Conservation (phyloP, 2,329 filamentous ascomycete species). For the Epichloe aotearoae region DNA sequence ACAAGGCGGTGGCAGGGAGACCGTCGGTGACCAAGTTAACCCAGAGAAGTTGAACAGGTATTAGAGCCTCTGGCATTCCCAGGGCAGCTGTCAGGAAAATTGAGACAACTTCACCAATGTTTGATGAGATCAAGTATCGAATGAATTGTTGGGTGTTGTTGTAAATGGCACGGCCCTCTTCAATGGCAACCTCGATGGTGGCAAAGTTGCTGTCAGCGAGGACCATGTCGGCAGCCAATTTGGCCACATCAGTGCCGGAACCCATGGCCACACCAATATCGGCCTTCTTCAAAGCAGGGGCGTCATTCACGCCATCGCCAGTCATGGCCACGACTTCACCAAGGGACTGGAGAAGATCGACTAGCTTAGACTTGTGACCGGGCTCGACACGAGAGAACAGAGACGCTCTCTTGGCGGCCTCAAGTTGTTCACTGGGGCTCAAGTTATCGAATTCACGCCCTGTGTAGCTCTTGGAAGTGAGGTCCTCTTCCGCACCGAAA, state of each 20-base stretch:
- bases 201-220: slow-evolving; percentile 98
- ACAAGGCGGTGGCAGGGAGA: slow-evolving; percentile 87
- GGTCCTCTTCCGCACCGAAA: slow-evolving; percentile 68
- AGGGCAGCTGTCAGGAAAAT: slow-evolving; percentile 95
- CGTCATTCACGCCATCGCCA: slow-evolving; percentile 96
- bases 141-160: slow-evolving; percentile 99
- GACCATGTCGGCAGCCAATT: slow-evolving; percentile 96
- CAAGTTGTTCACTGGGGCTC: slow-evolving; percentile 62
- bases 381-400: slow-evolving; percentile 96
- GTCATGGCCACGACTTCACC: slow-evolving; percentile 98
- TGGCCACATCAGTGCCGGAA: slow-evolving; percentile 91
- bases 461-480: slow-evolving; percentile 86
- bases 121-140: slow-evolving; percentile 95
- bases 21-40: slow-evolving; percentile 97
- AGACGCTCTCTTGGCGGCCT: slow-evolving; percentile 73
- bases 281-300: slow-evolving; percentile 92
- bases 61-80: slow-evolving; percentile 94
- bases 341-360: slow-evolving; percentile 85
- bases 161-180: slow-evolving; percentile 96
- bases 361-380: slow-evolving; percentile 91
- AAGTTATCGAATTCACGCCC: slow-evolving; percentile 89
- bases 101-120: slow-evolving; percentile 97
- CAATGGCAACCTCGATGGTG: slow-evolving; percentile 89
- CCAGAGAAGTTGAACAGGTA: slow-evolving; percentile 95
- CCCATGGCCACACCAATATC: slow-evolving; percentile 99